A percentile compares a stretch with the other conserved stretches of the same genome.
Evolutionary conservation across 2,329 filamentous ascomycete species (phyloP).

Genomic region (Claviceps maximensis): DNA sequence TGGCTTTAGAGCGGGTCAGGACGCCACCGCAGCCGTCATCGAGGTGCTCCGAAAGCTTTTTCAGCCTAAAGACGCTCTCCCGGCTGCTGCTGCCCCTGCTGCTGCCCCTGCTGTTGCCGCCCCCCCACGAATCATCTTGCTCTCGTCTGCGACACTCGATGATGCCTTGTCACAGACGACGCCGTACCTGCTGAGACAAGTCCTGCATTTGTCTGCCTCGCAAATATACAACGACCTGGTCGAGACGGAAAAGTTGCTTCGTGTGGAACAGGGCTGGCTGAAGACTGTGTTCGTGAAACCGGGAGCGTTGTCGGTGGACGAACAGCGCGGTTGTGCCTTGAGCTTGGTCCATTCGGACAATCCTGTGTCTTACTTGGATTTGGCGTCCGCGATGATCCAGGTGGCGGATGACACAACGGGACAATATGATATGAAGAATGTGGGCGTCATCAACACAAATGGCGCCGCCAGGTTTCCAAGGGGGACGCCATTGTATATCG

Average conservation of each 20-base stretch:
- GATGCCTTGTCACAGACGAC: slow-evolving; percentile 18
- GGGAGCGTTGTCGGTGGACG: slow-evolving; percentile 8
- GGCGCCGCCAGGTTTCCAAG: background rate
- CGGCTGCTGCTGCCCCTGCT: background rate
- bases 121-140: slow-evolving; percentile 26
- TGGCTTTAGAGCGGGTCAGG: slow-evolving; percentile 22
- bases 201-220: slow-evolving; percentile 19
- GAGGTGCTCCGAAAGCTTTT: slow-evolving; percentile 12
- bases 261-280: slow-evolving; percentile 24
- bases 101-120: background rate
- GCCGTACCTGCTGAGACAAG: slow-evolving; percentile 14
- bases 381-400: slow-evolving; percentile 32
- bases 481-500: background rate
- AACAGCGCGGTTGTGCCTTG: slow-evolving; percentile 26
- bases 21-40: slow-evolving; percentile 23
- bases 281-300: slow-evolving; percentile 29
- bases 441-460: slow-evolving; percentile 6
- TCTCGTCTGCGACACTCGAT: slow-evolving; percentile 30
- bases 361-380: slow-evolving; percentile 17
- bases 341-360: slow-evolving; percentile 23
- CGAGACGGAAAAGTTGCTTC: slow-evolving; percentile 24
- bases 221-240: slow-evolving; percentile 9
- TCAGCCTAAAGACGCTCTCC: background rate
- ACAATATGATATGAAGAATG: slow-evolving; percentile 13
- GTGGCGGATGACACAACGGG: slow-evolving; percentile 22